phyloP scores from a whole-genome alignment of 1,284 basidiomycete genomes.

The Mrakiaceae sp. region DNA sequence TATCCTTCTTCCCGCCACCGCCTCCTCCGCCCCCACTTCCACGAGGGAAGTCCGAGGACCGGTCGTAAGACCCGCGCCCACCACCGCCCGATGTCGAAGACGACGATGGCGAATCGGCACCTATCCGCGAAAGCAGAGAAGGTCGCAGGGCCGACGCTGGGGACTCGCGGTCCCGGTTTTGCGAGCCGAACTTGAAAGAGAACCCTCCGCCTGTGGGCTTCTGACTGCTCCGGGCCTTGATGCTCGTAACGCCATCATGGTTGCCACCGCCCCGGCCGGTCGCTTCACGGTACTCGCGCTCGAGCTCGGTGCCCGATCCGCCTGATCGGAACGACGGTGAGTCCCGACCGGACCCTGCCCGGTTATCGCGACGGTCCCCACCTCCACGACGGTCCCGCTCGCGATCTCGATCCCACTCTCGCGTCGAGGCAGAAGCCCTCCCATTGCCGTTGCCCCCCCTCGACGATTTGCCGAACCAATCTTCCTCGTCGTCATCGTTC shows the following conservation, averaged over 20 bases:
- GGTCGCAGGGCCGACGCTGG: constrained; percentile 4
- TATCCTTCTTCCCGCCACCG: neutral
- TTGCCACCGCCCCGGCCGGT: neutral
- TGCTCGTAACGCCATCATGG: neutral
- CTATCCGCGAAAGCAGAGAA: constrained; percentile 1
- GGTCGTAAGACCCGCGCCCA: neutral
- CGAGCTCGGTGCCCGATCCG: constrained; percentile 15
- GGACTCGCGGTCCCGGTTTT: neutral
- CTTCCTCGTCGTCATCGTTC: constrained; percentile 9
- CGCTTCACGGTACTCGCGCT: constrained; percentile 6
- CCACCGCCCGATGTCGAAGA: neutral
- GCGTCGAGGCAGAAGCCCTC: neutral
- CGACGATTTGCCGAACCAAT: constrained; percentile 13
- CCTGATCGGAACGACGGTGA: neutral
- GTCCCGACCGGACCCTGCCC: neutral
- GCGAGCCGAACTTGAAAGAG: constrained; percentile 13
- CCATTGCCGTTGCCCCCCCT: neutral
- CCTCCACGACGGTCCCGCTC: constrained; percentile 1
- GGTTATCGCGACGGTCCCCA: neutral
- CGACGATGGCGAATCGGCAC: neutral
- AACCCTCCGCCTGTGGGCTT: neutral
- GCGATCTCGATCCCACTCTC: neutral
- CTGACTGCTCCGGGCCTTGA: neutral
- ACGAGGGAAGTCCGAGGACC: neutral
- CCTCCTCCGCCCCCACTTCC: neutral